Base-by-base conservation (phyloP, 2,329 filamentous ascomycete genomes). In the Anthostomella pinea region DNA sequence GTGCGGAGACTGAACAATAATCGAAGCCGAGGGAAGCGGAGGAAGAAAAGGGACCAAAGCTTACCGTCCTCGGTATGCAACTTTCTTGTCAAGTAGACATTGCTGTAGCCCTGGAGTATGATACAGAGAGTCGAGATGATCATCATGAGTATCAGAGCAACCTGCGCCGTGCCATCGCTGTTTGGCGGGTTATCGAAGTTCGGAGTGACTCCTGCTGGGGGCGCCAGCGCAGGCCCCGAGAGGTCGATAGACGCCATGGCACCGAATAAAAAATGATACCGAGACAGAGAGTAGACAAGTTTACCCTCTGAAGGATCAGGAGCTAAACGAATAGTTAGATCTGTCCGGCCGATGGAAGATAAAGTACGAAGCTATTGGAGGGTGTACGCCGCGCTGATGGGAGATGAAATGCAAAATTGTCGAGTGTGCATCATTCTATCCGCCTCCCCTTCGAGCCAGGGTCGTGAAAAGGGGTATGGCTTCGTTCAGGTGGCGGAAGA, bases 31-130 rank as follows among this genome's bases (percentile, higher is more conserved):
- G n/a, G n/a, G n/a, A n/a, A n/a, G n/a, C n/a, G n/a, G n/a, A n/a
- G n/a, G n/a, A n/a, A n/a, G n/a, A n/a, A n/a, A n/a, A n/a, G n/a
- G n/a, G n/a, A n/a, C n/a, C n/a, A n/a, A n/a, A n/a, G n/a, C 63
- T 62, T 8, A 57, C 45, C 8, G 14, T 70, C 55, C 38, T 75
- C 72, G 5, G 53, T 58, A 39, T 57, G 45, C 10, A 52, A 45
- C 27, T 48, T 49, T 5, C 49, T 30, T 6, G 28, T 30, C 28
- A 30, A 14, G 7, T 14, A 30, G 16, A 16, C 13, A 7, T 30
- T 30, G 6, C 28, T 15, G 17, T 30, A 30, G 6, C 9, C 28
- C 14, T 19, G 28, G 8, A 30, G 28, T 7, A 19, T 10, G 14
- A 30, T 15, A 19, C 14, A 30, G 6, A 19, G 9, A 9, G 28